Evolutionary conservation across 352 stramenopile species (phyloP).

Genomic region (Phytophthora nicotianae): DNA sequence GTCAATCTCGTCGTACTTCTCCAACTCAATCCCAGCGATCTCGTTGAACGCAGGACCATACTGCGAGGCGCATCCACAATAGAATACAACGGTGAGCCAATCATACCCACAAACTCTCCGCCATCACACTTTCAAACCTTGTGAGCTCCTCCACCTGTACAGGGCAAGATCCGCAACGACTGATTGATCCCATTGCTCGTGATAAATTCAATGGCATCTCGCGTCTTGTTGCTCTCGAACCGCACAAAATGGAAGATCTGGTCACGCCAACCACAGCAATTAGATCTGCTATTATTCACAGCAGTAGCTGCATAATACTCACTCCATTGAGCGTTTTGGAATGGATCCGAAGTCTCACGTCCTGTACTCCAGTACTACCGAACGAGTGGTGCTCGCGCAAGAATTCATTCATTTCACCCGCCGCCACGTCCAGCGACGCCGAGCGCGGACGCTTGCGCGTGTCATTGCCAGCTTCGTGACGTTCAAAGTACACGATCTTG

Average conservation of each 20-base stretch:
- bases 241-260: constrained; percentile 96
- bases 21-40: constrained; percentile 82
- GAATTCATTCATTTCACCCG: constrained; percentile 87
- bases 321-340: constrained; percentile 91
- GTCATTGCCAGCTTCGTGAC: constrained; percentile 47
- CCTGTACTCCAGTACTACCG: constrained; percentile 84
- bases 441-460: constrained; percentile 72
- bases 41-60: constrained; percentile 74
- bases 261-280: not conserved
- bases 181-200: constrained; percentile 79
- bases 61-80: constrained; percentile 30
- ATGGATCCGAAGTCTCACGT: constrained; percentile 87
- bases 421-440: constrained; percentile 76
- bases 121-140: constrained; percentile 58
- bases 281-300: not conserved
- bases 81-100: not conserved
- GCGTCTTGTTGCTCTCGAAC: constrained; percentile 81
- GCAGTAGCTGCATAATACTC: constrained; percentile 7
- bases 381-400: constrained; percentile 83
- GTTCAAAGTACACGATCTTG: constrained; percentile 97
- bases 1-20: constrained; percentile 95
- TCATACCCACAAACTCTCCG: not conserved
- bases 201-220: constrained; percentile 81
- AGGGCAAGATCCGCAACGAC: constrained; percentile 76
- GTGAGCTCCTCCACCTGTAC: constrained; percentile 82